Evolutionary conservation across 768 basidiomycete genomes (phyloP).

Genomic region (Sporobolomyces phaffii): DNA sequence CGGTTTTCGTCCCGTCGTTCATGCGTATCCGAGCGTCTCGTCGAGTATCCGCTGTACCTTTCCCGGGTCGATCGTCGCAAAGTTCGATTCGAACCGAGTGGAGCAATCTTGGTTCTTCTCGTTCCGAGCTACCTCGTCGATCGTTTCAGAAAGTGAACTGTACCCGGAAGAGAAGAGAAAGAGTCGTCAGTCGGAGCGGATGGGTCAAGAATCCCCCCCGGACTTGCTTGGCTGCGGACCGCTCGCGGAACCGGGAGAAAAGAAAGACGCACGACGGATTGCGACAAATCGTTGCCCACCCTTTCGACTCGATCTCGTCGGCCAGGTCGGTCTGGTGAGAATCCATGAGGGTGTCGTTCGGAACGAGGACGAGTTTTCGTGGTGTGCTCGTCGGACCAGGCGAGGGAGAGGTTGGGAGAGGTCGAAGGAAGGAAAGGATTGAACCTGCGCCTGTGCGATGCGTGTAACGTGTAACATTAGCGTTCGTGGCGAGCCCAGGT

Average conservation of each 20-base stretch:
- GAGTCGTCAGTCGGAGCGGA: not conserved
- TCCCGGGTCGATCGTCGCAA: slow-evolving; percentile 1
- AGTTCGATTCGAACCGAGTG: too few relatives aligned
- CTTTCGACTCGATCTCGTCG: slow-evolving; percentile 51
- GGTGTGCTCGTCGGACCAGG: slow-evolving; percentile 39
- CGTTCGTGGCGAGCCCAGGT: not conserved
- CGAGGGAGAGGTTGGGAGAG: not conserved
- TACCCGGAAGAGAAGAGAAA: too few relatives aligned
- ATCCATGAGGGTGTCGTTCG: slow-evolving; percentile 79
- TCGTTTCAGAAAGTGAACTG: too few relatives aligned
- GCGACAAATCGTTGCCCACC: slow-evolving; percentile 27
- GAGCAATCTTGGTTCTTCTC: not conserved
- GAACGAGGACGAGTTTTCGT: slow-evolving; percentile 77
- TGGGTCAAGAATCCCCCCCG: not conserved
- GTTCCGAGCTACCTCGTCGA: too few relatives aligned
- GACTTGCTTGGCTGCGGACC: too few relatives aligned
- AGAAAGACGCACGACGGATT: slow-evolving; percentile 9
- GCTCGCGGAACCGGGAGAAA: too few relatives aligned
- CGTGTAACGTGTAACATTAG: too few relatives aligned
- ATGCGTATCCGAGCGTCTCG: slow-evolving; percentile 17
- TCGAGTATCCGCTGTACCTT: slow-evolving; percentile 22
- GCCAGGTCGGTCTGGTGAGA: slow-evolving; percentile 92
- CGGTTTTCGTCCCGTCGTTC: too few relatives aligned
- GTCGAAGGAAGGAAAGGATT: slow-evolving; percentile 54
- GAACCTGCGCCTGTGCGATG: slow-evolving; percentile 73